Conservation (phyloP, 2,329 filamentous ascomycete genomes). For the Pseudonectria foliicola region DNA sequence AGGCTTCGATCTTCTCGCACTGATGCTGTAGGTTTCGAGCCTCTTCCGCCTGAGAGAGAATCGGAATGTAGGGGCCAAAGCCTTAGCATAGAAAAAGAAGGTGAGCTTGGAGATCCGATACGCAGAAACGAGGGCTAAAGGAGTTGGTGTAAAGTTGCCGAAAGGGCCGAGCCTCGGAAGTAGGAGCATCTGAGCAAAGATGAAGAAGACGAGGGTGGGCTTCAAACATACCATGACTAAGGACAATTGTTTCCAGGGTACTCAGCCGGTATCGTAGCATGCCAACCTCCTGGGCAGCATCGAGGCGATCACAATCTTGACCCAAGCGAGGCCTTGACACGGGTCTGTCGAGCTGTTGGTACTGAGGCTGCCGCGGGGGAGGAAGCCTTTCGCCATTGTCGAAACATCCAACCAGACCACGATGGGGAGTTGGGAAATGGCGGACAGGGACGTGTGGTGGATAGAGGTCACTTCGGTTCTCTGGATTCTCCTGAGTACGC, state of each 20-base stretch:
- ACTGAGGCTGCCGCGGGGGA: slow-evolving; percentile 31
- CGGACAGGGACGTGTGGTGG: no score
- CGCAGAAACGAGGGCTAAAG: background rate
- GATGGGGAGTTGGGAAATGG: no score
- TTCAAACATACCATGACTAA: slow-evolving; percentile 39
- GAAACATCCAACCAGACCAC: no score
- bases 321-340: slow-evolving; percentile 42
- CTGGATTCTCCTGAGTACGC: no score
- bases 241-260: slow-evolving; percentile 40
- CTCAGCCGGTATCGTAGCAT: slow-evolving; percentile 51
- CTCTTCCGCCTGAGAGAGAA: slow-evolving; percentile 49
- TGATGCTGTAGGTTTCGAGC: slow-evolving; percentile 50
- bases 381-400: no score
- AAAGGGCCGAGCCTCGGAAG: slow-evolving; percentile 9
- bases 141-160: slow-evolving; percentile 5
- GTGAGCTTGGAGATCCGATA: slow-evolving; percentile 1
- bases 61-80: slow-evolving; percentile 28
- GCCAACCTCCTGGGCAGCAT: slow-evolving; percentile 42
- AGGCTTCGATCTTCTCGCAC: slow-evolving; percentile 51
- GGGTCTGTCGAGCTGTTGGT: slow-evolving; percentile 48
- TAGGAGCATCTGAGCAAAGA: slow-evolving; percentile 3
- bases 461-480: no score
- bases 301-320: slow-evolving; percentile 39
- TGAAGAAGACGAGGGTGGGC: slow-evolving; percentile 5
- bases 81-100: slow-evolving; percentile 12